Conservation (phyloP, 345 rosid genomes). For the Eucalyptus pauciflora region DNA sequence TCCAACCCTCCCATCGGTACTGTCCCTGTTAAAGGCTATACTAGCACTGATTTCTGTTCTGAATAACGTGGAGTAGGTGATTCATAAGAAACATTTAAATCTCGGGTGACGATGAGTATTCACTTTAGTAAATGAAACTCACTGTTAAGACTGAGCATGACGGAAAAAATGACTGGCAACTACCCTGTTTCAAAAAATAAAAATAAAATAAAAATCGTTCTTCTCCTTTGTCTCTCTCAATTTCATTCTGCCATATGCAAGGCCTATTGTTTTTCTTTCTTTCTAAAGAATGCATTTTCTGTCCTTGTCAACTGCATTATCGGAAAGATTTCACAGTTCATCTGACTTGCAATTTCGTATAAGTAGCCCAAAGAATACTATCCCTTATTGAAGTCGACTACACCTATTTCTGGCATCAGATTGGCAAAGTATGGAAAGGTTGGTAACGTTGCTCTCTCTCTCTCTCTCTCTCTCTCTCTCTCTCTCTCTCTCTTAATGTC, state of each 20-base stretch:
- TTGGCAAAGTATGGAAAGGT: constrained; percentile 63
- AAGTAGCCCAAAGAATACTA: constrained; percentile 30
- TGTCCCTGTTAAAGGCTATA: neutral
- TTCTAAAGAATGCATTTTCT: neutral
- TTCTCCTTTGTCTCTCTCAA: neutral
- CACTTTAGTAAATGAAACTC: neutral
- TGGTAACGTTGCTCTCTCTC: neutral
- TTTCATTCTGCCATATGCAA: neutral
- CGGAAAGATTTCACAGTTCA: neutral
- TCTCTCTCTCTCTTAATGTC: neutral
- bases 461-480: neutral
- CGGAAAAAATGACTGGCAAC: neutral
- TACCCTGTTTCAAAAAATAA: neutral
- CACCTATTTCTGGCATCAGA: constrained; percentile 16
- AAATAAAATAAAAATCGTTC: neutral
- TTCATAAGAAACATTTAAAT: neutral
- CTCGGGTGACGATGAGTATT: neutral
- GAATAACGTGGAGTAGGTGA: neutral
- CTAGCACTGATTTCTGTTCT: neutral
- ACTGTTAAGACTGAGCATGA: neutral
- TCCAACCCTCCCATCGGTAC: constrained; percentile 7
- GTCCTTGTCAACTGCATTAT: neutral
- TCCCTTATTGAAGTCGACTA: constrained; percentile 27
- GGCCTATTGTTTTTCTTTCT: neutral
- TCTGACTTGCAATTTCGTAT: neutral